Percentiles rank a stretch among this genome's conserved stretches.
Conservation (phyloP, 2,329 filamentous ascomycete species). For the Microdochium bolleyi region DNA sequence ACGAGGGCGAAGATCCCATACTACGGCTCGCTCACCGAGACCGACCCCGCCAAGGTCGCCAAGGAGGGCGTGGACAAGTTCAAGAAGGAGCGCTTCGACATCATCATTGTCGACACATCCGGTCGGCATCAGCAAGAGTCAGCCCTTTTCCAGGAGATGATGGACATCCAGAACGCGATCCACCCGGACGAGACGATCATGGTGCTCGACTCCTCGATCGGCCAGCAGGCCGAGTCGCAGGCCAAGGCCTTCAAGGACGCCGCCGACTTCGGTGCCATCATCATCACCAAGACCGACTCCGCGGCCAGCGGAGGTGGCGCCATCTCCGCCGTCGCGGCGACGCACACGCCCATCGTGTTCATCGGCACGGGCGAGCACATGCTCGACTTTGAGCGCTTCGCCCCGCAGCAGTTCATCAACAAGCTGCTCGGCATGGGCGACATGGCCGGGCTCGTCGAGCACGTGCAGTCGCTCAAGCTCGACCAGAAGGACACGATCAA, state of each 20-base stretch:
- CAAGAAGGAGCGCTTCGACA: conserved; percentile 96
- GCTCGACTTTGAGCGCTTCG: conserved; percentile 88
- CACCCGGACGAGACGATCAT: conserved; percentile 95
- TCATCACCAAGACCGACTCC: conserved; percentile 97
- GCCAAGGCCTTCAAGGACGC: conserved; percentile 96
- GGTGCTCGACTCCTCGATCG: conserved; percentile 94
- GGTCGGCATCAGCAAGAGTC: conserved; percentile 92
- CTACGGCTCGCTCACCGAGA: conserved; percentile 93
- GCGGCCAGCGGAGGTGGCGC: conserved; percentile 93
- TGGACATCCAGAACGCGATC: conserved; percentile 88
- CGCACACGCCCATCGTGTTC: conserved; percentile 94
- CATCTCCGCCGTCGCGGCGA: conserved; percentile 94
- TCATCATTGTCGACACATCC: conserved; percentile 97
- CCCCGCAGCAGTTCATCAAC: conserved; percentile 85
- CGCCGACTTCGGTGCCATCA: conserved; percentile 94
- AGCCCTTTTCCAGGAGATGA: conserved; percentile 94
- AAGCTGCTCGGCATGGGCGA: conserved; percentile 97
- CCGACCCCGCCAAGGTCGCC: conserved; percentile 87
- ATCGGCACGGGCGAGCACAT: conserved; percentile 97
- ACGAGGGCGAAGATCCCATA: conserved; percentile 99
- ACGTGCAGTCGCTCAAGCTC: conserved; percentile 89
- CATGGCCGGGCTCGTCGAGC: conserved; percentile 89
- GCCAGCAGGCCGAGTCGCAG: conserved; percentile 90
- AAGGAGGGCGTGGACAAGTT: conserved; percentile 97
- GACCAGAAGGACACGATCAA: conserved; percentile 99